Percentiles rank a stretch among this genome's conserved stretches.
These are phyloP conservation scores for Vickermania spadyakhi DNA, from an alignment of 208 protist species.

Conservation along the genomic window DNA sequence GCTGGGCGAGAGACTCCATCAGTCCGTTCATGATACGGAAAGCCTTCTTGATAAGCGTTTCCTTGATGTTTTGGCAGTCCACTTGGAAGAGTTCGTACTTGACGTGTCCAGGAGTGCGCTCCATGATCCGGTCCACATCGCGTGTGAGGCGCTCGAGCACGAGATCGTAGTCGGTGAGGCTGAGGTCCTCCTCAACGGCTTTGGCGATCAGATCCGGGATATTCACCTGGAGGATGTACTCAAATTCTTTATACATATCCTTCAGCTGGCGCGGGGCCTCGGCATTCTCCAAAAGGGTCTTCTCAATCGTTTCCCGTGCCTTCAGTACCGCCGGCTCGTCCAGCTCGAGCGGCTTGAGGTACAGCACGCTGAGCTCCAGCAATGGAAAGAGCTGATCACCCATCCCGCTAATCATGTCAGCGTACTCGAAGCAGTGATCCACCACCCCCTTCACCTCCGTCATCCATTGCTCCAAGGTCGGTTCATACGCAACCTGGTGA, in stretches of 20 bases:
- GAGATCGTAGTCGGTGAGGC: slow-evolving; percentile 83
- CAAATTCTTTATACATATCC: slow-evolving; percentile 87
- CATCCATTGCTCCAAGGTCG: slow-evolving; percentile 60
- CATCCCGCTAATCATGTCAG: slow-evolving; percentile 63
- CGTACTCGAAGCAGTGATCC: slow-evolving; percentile 70
- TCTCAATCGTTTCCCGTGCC: slow-evolving; percentile 33
- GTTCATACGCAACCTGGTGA: slow-evolving; percentile 46
- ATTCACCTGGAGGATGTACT: slow-evolving; percentile 69
- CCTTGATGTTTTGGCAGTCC: slow-evolving; percentile 86
- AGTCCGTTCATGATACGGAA: slow-evolving; percentile 53
- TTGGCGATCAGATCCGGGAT: slow-evolving; percentile 40
- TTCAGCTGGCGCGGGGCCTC: slow-evolving; percentile 78
- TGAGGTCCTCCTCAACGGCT: slow-evolving; percentile 21
- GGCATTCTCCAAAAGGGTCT: slow-evolving; percentile 53
- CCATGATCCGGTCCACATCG: slow-evolving; percentile 65
- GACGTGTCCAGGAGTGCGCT: slow-evolving; percentile 81
- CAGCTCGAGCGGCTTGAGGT: slow-evolving; percentile 31
- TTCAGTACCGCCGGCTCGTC: slow-evolving; percentile 55
- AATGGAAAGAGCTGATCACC: slow-evolving; percentile 90
- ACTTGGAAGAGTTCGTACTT: slow-evolving; percentile 87
- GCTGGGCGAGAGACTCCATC: slow-evolving; percentile 53
- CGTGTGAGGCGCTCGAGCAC: slow-evolving; percentile 77
- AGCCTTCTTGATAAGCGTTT: slow-evolving; percentile 36
- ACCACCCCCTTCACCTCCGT: slow-evolving; percentile 49
- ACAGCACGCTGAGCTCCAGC: slow-evolving; percentile 47